These are phyloP conservation scores for Zasmidium cellare DNA, from an alignment of 2,329 filamentous ascomycete genomes.

Conservation along the genomic window DNA sequence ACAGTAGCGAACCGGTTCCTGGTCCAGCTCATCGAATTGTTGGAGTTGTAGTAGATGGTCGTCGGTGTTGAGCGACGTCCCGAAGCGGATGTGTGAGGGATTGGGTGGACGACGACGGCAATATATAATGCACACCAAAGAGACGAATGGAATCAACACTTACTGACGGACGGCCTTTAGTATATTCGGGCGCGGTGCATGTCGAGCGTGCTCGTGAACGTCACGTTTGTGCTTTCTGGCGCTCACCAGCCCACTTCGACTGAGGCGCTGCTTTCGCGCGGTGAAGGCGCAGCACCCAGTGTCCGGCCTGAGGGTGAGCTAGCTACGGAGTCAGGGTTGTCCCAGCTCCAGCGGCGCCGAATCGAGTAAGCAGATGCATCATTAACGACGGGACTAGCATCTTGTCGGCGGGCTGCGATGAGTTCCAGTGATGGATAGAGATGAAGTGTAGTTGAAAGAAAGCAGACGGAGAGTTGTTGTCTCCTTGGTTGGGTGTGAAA, in stretches of 20 bases:
- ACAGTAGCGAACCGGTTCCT: constrained; percentile 1
- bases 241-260: background rate
- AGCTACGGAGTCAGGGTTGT: background rate
- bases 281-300: background rate
- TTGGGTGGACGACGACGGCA: background rate
- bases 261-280: background rate
- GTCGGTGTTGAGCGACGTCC: background rate
- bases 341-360: background rate
- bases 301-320: background rate
- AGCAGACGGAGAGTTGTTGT: background rate
- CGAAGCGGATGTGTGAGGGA: no score
- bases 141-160: background rate
- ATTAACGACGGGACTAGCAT: background rate
- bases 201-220: background rate
- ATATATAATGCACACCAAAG: background rate
- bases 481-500: background rate
- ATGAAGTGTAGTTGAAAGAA: background rate
- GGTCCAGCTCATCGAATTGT: constrained; percentile 3
- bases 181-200: background rate
- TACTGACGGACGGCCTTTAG: constrained; percentile 4
- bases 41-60: background rate
- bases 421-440: background rate
- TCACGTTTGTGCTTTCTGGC: background rate
- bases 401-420: background rate
- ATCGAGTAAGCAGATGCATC: background rate